These are phyloP conservation scores for Rhynchosporium agropyri DNA, from an alignment of 2,329 filamentous ascomycete genomes.

Conservation along the genomic window DNA sequence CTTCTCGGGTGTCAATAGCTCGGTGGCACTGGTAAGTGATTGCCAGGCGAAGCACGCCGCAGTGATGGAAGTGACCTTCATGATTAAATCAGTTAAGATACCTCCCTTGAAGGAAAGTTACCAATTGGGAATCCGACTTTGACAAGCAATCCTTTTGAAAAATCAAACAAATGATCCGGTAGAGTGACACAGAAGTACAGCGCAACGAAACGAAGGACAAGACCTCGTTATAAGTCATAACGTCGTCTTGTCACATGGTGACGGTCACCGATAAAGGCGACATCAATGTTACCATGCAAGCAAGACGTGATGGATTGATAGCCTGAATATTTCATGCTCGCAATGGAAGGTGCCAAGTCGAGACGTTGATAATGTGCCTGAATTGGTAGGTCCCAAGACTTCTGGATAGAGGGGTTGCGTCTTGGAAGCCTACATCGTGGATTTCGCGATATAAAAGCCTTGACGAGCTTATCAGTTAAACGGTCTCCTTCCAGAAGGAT, in stretches of 20 bases:
- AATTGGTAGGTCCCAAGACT: constrained; percentile 15
- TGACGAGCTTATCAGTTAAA: not conserved
- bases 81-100: not conserved
- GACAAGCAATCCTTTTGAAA: no score
- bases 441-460: not conserved
- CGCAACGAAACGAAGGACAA: no score
- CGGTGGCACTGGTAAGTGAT: not conserved
- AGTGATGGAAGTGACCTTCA: constrained; percentile 2
- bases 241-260: not conserved
- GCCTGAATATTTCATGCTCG: not conserved
- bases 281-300: not conserved
- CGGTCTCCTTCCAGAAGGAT: no score
- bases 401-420: not conserved
- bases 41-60: constrained; percentile 5
- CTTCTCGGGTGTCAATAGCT: constrained; percentile 13
- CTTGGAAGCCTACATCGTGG: not conserved
- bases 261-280: constrained; percentile 2
- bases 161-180: no score
- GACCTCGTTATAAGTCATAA: constrained; percentile 1
- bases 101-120: no score
- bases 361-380: constrained; percentile 1
- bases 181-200: no score
- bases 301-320: not conserved
- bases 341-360: constrained; percentile 12
- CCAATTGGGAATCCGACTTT: no score